Evolutionary conservation across 768 basidiomycete species (phyloP), one percentile per base, ranked within the genome.

Genomic region (Pholiota microspora): DNA sequence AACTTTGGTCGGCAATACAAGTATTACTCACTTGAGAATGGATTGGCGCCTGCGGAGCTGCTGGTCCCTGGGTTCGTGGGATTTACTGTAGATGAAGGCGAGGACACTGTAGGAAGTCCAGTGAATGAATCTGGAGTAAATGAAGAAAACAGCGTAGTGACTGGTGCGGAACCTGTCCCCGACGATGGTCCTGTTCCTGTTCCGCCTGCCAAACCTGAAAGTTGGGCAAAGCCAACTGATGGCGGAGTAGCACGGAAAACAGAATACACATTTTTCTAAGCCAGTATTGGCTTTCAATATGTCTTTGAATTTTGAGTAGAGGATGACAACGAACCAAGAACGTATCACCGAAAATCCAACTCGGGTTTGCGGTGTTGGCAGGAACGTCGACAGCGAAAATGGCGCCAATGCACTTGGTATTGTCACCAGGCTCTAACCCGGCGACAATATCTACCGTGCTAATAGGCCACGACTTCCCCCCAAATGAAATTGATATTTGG

Each of bases 381-480:
- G 70, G 73, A 29, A 81, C 68, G 47, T 71, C 72, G 27, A 89
- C 66, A 58, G 89, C 89, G 54, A 92, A 91, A 48, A 92, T 81
- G 1, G 79, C 85, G 25, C 89, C 89, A 0, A 82, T 63, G 58
- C 89, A 89, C 23, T 61, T 59, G 4, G 62, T 59, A 42, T 73
- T 65, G 28, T 64, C 62, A 8, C 32, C 31, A 25, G 65, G 27
- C 49, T 88, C 61, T 0, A 61, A 59, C 2, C 89, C 89, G 8
- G 96, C 71, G 67, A 89, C 92, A 79, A 98, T 89, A 64, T 99
- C 96, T 7, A 63, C 71, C 0, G 81, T 52, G 62, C 72, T 79
- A 66, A 99, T 90, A 6, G 86, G 70, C 89, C 97, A 99, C 0
- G 74, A 60, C 55, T 82, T 79, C 1, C 88, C 86, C 2, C 93